Percentiles rank a stretch among this genome's conserved stretches.
These are phyloP conservation scores for Colletotrichum lupini DNA, from an alignment of 2,329 filamentous ascomycete genomes.

Conservation along the genomic window DNA sequence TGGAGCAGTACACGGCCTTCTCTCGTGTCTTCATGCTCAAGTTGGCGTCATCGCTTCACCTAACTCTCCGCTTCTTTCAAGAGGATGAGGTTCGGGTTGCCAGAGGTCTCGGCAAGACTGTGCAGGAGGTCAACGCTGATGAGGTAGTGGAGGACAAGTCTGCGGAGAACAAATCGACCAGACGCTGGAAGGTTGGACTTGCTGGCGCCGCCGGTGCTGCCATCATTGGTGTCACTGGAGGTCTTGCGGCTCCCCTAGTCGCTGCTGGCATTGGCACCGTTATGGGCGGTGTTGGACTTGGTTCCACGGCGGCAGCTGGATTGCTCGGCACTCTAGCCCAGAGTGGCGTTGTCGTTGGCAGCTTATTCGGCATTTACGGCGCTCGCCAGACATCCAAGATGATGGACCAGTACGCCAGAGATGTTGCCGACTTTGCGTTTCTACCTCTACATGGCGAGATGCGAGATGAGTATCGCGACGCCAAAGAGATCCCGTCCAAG, in stretches of 20 bases:
- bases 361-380: slow-evolving; percentile 92
- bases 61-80: slow-evolving; percentile 72
- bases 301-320: slow-evolving; percentile 78
- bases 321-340: slow-evolving; percentile 85
- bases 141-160: slow-evolving; percentile 47
- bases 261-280: slow-evolving; percentile 83
- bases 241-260: slow-evolving; percentile 80
- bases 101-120: slow-evolving; percentile 77
- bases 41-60: slow-evolving; percentile 76
- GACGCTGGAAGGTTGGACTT: slow-evolving; percentile 78
- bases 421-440: slow-evolving; percentile 91
- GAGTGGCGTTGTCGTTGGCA: slow-evolving; percentile 82
- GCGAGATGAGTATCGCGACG: slow-evolving; percentile 57
- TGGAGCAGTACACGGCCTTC: slow-evolving; percentile 82
- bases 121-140: slow-evolving; percentile 58
- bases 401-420: slow-evolving; percentile 87
- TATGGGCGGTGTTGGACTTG: slow-evolving; percentile 81
- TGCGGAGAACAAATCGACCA: slow-evolving; percentile 72
- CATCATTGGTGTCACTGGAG: slow-evolving; percentile 78
- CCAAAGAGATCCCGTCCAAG: slow-evolving; percentile 62
- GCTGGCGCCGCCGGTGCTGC: slow-evolving; percentile 62
- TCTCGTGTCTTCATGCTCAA: slow-evolving; percentile 78
- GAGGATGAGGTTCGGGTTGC: slow-evolving; percentile 82
- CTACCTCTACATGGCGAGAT: slow-evolving; percentile 73
- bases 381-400: slow-evolving; percentile 85